Conservation (phyloP, 176 grass and related monocot genomes). For the Bothriochloa decipiens region DNA sequence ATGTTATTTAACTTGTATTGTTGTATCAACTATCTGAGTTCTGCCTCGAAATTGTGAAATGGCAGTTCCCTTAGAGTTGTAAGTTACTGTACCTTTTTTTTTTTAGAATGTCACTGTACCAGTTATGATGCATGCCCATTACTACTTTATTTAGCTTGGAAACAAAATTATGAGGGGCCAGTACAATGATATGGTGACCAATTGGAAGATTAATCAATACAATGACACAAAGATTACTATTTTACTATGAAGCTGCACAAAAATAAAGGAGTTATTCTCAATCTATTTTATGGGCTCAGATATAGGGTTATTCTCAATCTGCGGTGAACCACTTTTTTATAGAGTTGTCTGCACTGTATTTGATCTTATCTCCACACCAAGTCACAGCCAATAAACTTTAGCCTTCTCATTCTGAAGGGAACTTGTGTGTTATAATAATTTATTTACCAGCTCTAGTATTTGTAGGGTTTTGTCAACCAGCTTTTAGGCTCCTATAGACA, state of each 20-base stretch:
- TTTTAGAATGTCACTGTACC: background rate
- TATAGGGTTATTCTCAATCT: slow-evolving; percentile 26
- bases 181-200: background rate
- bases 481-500: too few species aligned
- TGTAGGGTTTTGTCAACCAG: too few species aligned
- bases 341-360: slow-evolving; percentile 10
- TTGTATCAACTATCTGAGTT: background rate
- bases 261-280: background rate
- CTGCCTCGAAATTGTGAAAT: background rate
- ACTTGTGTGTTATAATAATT: too few species aligned
- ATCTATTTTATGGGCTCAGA: slow-evolving; percentile 54
- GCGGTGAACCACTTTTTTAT: too few species aligned
- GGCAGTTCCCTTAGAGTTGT: background rate
- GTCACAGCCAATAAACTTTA: too few species aligned
- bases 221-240: background rate
- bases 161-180: background rate
- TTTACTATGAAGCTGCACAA: background rate
- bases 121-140: background rate
- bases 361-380: too few species aligned
- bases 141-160: background rate
- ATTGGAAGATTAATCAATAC: background rate
- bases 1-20: slow-evolving; percentile 1
- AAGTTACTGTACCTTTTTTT: too few species aligned
- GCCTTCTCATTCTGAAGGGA: too few species aligned
- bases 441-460: too few species aligned